These are phyloP conservation scores for Podospora pseudocomata DNA, from an alignment of 495 filamentous ascomycete genomes.

Conservation along the genomic window DNA sequence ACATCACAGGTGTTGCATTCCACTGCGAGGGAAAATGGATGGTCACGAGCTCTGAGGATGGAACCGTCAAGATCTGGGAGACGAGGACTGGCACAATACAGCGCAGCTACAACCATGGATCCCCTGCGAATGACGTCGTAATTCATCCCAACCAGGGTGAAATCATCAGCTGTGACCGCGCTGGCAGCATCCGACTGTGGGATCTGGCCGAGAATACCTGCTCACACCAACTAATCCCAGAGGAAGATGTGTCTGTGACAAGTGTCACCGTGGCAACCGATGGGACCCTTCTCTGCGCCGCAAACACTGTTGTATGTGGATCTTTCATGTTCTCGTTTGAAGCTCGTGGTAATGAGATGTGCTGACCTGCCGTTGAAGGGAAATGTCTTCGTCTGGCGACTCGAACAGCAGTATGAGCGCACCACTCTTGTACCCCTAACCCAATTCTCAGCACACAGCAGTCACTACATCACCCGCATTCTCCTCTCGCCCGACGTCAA, in stretches of 20 bases:
- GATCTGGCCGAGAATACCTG: conserved; percentile 96
- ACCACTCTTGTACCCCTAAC: conserved; percentile 88
- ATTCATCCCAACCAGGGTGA: conserved; percentile 99
- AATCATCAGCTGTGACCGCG: conserved; percentile 90
- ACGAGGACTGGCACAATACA: conserved; percentile 83
- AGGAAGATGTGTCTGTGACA: conserved; percentile 87
- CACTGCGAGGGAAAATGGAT: conserved; percentile 99
- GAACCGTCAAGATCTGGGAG: conserved; percentile 98
- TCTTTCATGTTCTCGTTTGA: background rate
- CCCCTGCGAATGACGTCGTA: conserved; percentile 89
- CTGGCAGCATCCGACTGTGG: conserved; percentile 92
- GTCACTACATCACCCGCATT: conserved; percentile 87
- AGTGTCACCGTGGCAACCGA: conserved; percentile 96
- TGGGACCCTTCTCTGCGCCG: conserved; percentile 89
- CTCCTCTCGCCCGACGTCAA: conserved; percentile 96
- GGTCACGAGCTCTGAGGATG: conserved; percentile 98
- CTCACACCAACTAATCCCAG: conserved; percentile 92
- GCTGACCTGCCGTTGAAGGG: conserved; percentile 53
- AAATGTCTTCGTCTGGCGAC: conserved; percentile 94
- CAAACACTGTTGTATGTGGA: conserved; percentile 75
- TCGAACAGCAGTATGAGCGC: conserved; percentile 75
- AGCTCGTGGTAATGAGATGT: background rate
- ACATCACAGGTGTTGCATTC: conserved; percentile 94
- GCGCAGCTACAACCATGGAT: conserved; percentile 84
- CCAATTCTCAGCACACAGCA: conserved; percentile 83